Base-by-base conservation (phyloP, 2,329 filamentous ascomycete species). In the Sarocladium kiliense region DNA sequence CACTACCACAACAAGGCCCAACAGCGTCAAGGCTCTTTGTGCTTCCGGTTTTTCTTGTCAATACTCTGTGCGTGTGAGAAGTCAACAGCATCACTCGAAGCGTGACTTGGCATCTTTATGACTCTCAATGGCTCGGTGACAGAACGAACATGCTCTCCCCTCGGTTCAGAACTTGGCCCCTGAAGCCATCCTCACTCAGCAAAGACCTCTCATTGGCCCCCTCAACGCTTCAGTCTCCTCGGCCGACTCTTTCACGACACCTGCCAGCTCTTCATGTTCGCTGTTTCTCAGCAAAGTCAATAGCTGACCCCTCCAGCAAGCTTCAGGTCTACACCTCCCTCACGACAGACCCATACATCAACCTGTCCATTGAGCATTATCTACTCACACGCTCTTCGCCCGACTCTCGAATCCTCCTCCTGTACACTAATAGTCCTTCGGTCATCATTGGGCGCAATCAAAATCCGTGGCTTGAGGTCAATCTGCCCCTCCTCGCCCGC, bases 381-480 rank as follows among this genome's bases (percentile, higher is more conserved):
- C 85, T 99, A 27, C 82, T 97, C 7, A 84, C 89, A 63, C 84
- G 84, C 55, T 86, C 87, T 0, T 81, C 86, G 1, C 76, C 84
- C 6, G 81, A 88, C 58, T 91, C 91, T 12, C 87, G 82, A 14
- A 72, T 97, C 53, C 81, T 97, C 2, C 88, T 97, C 56, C 81
- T 97, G 53, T 99, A 97, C 74, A 82, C 85, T 64, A 97, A 99
- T 72, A 73, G 83, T 36, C 91, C 93, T 1, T 91, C 89, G 68
- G 81, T 99, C 57, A 86, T 99, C 66, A 87, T 99, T 62, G 94
- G 94, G 42, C 86, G 94, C 58, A 99, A 99, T 69, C 94, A 99
- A 74, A 99, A 99, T 69, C 94, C 94, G 54, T 99, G 93, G 94
- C 79, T 90, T 9, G 94, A 99, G 74, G 85, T 90, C 58, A 89